Base-by-base conservation (phyloP, 371 early-diverging fungal species). In the Mortierella sp. region DNA sequence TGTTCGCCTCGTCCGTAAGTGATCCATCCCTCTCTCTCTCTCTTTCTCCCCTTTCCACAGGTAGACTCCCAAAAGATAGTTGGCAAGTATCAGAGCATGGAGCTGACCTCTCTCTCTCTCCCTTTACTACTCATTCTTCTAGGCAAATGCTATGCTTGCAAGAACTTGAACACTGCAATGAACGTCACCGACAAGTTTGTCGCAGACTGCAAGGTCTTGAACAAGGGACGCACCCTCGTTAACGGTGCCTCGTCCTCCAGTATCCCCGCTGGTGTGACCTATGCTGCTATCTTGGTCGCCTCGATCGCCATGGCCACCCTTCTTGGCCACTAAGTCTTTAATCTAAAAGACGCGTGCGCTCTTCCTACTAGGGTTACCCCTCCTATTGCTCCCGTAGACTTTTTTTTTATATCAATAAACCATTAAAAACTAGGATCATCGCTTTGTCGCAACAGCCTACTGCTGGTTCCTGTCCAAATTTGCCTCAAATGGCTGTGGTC, bases 131-230 rank as follows among this genome's bases (percentile, higher is more conserved):
- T 66, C 3, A 57, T 30, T 43, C 44, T 21, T 18, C 26, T 26
- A 72, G 64, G 57, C 52, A 48, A 45, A 60, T 74, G 74, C 63
- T 60, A 68, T 50, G 57, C 21, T 15, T 74, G 74, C 57, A 46
- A 64, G 46, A 43, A 74, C 65, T 26, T 60, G 60, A 60, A 60
- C 61, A 74, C 47, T 12, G 74, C 68, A 5, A 19, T 43, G 26
- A 68, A 68, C 53, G 50, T 60, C 30, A 74, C 60, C 18, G 48
- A 68, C 64, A 59, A 74, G 68, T 74, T 74, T 25, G 51, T 74
- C 63, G 30, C 60, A 9, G 68, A 74, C 30, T 74, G 74, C 68
- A 64, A 68, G 57, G 60, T 68, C 57, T 55, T 21, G 4, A 51
- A 63, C 57, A 37, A 64, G 21, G 55, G 15, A 56, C 60, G 60